Base-by-base conservation (phyloP, 2,329 filamentous ascomycete species). In the Calonectria pteridis region DNA sequence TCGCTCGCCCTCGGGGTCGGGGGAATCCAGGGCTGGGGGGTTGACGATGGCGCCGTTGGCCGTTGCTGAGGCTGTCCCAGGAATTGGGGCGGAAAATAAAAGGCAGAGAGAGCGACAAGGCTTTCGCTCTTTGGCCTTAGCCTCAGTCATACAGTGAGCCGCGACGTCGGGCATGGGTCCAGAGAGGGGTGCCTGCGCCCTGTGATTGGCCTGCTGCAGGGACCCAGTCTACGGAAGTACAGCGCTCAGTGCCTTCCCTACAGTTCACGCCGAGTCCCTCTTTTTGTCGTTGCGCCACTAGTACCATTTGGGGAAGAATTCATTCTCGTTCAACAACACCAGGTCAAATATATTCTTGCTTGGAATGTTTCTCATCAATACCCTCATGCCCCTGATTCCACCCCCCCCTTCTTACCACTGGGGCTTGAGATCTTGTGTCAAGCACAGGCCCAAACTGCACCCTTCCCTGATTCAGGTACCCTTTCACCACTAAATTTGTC, bases 1-100 rank as follows among this genome's bases (percentile, higher is more conserved):
- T 87, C 89, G 84, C 78, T 79, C 77, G 72, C 77, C 79, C 79
- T 78, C 77, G 65, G 76, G 74, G 72, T 74, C 63, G 75, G 76
- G 71, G 72, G 69, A 73, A 69, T 71, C 65, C 75, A 74, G 76
- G 69, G 72, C 74, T 69, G 71, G 71, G 71, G 63, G 71, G 73
- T 78, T 75, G 75, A 68, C 67, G 72, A 69, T 63, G 59, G 71
- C 71, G 71, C 71, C 71, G 71, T 50, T 49, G 58, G 71, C 63
- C 67, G 62, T 71, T 69, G 71, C 37, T 73, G 71, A 64, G 49
- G 69, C 58, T 70, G 67, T 70, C 67, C 59, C 33, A 62, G 58
- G 55, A 63, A 53, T 64, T 70, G 46, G 67, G 65, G 75, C 33
- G 76, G 77, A 80, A 80, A 79, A 80, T 77, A 78, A 80, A 78